phyloP scores from a whole-genome alignment of 1,284 basidiomycete genomes.

The Hypsizygus ulmarius region DNA sequence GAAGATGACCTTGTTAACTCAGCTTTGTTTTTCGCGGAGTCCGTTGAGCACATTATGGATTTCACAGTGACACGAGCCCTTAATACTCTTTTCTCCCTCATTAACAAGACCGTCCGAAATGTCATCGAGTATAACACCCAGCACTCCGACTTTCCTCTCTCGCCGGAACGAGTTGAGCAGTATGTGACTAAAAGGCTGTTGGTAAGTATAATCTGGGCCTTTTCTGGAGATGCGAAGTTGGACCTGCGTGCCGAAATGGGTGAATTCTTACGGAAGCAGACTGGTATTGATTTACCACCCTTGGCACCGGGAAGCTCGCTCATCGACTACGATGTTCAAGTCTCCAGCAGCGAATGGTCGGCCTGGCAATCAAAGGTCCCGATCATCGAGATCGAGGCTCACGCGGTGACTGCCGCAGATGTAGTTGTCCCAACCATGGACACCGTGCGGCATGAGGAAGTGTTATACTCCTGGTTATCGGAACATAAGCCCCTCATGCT shows the following conservation, averaged over 20 bases:
- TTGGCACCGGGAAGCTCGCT: slow-evolving; percentile 77
- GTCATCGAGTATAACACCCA: slow-evolving; percentile 94
- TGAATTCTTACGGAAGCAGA: slow-evolving; percentile 81
- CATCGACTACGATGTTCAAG: slow-evolving; percentile 95
- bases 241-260: slow-evolving; percentile 90
- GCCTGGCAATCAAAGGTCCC: slow-evolving; percentile 93
- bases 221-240: slow-evolving; percentile 93
- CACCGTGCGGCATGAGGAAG: slow-evolving; percentile 97
- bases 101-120: slow-evolving; percentile 95
- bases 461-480: slow-evolving; percentile 97
- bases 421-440: slow-evolving; percentile 98
- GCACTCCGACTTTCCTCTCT: slow-evolving; percentile 92
- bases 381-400: slow-evolving; percentile 94
- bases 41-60: slow-evolving; percentile 97
- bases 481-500: slow-evolving; percentile 99
- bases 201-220: slow-evolving; percentile 95
- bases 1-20: slow-evolving; percentile 79
- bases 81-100: slow-evolving; percentile 93
- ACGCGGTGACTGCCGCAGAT: slow-evolving; percentile 93
- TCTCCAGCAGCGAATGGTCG: slow-evolving; percentile 84
- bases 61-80: slow-evolving; percentile 91
- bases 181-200: slow-evolving; percentile 92
- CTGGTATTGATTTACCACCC: slow-evolving; percentile 87
- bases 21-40: slow-evolving; percentile 78
- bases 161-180: slow-evolving; percentile 81